Evolutionary conservation across 2,329 filamentous ascomycete species (phyloP).

Genomic region (Elsinoe arachidis): DNA sequence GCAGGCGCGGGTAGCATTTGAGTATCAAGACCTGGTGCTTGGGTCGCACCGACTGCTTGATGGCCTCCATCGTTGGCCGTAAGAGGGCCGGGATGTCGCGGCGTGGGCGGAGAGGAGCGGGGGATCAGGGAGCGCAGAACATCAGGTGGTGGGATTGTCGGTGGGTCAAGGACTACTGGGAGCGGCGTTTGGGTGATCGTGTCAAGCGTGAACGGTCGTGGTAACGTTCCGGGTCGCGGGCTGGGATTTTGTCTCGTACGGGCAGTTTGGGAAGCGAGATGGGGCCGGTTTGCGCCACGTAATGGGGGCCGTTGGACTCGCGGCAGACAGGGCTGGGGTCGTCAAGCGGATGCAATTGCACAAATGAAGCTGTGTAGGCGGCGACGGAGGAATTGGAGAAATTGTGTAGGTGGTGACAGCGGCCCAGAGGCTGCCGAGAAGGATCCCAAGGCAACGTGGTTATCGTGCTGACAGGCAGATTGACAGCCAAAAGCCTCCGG

Average conservation of each 20-base stretch:
- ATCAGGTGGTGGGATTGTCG: background rate
- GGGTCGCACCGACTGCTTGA: conserved; percentile 61
- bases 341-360: background rate
- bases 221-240: background rate
- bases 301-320: background rate
- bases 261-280: background rate
- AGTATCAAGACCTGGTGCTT: conserved; percentile 95
- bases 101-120: background rate
- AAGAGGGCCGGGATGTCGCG: background rate
- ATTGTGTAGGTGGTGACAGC: background rate
- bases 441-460: conserved; percentile 3
- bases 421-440: conserved; percentile 4
- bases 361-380: background rate
- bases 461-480: background rate
- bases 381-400: background rate
- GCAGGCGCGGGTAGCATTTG: conserved; percentile 90
- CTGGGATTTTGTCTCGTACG: background rate
- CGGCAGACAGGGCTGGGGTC: background rate
- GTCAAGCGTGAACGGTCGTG: background rate
- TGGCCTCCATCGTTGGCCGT: conserved; percentile 41
- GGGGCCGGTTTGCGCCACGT: background rate
- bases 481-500: background rate
- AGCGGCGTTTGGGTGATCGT: background rate
- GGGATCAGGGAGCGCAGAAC: background rate
- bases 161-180: background rate